A percentile compares a stretch with the other conserved stretches of the same genome.
phyloP scores from a whole-genome alignment of 1,284 basidiomycete genomes.

The Fomes fomentarius region DNA sequence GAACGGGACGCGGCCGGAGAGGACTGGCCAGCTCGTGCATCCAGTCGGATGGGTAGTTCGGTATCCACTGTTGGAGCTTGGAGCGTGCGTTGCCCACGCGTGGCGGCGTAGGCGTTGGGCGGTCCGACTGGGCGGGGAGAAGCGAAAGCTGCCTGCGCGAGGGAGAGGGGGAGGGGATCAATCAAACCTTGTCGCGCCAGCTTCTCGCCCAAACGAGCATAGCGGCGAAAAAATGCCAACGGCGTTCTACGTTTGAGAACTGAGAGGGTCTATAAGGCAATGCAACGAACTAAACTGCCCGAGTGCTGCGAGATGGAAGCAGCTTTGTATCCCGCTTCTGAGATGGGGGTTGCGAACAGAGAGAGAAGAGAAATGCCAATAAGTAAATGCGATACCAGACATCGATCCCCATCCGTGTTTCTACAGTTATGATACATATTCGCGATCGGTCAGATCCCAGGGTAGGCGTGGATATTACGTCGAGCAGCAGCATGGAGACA shows the following conservation, averaged over 20 bases:
- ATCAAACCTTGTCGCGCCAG: constrained; percentile 14
- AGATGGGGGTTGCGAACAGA: not conserved
- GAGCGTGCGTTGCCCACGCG: constrained; percentile 3
- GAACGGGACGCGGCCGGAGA: not conserved
- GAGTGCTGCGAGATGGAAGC: constrained; percentile 5
- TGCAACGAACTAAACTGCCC: not conserved
- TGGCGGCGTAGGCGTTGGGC: constrained; percentile 13
- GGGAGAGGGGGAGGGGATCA: constrained; percentile 12
- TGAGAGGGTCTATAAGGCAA: constrained; percentile 7
- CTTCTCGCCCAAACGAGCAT: constrained; percentile 18
- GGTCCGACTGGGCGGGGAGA: constrained; percentile 24
- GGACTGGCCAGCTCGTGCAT: not conserved
- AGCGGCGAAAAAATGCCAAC: constrained; percentile 15
- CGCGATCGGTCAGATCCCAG: not conserved
- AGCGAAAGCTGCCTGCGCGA: constrained; percentile 16
- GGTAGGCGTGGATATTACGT: constrained; percentile 3
- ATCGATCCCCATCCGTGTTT: constrained; percentile 4
- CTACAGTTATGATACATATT: constrained; percentile 17
- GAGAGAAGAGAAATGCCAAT: not conserved
- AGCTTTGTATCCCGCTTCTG: not conserved
- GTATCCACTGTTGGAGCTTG: constrained; percentile 8
- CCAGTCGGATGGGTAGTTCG: constrained; percentile 2
- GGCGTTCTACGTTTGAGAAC: constrained; percentile 22
- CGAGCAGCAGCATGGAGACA: constrained; percentile 2
- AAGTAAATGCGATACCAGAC: constrained; percentile 2